Base-by-base conservation (phyloP, 148 eudicot genomes). In the Rhododendron williamsianum region DNA sequence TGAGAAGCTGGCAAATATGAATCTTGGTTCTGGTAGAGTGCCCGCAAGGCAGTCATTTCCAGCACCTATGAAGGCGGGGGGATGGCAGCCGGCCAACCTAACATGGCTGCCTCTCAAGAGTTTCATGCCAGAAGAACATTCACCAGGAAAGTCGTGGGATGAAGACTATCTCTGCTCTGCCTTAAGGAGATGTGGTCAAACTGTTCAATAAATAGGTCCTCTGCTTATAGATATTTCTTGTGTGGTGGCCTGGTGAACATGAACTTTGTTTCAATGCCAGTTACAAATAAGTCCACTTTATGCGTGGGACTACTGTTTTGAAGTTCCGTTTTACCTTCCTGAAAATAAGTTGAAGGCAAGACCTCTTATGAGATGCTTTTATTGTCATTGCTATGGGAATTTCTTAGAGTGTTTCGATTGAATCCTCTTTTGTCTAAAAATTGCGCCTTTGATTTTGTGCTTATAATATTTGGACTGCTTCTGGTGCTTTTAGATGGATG, bases 21-120 rank as follows among this genome's bases (percentile, higher is more conserved):
- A 87, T 4, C 36, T 93, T 51, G 86, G 90, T 49, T 23, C 89
- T 80, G 84, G 85, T 45, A 81, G 77, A 52, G 46, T 83, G 54
- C 36, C 78, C 36, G 80, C 78, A 30, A 84, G 84, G 79, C 89
- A 81, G 54, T 56, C 87, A 0, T 41, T 76, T 15, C 90, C 89
- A 0, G 87, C 90, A 83, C 91, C 92, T 16, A 87, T 91, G 92
- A 92, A 90, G 87, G 91, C 92, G 16, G 93, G 94, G 81, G 94
- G 92, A 73, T 89, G 91, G 89, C 86, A 86, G 18, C 76, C 18
- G 84, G 87, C 73, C 86, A 83, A 23, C 76, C 91, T 46, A 89
- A 88, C 71, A 84, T 87, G 87, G 85, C 85, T 36, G 41, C 58
- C 38, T 84, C 91, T 16, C 88, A 86, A 33, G 94, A 89, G n/a